Evolutionary conservation across 2,329 filamentous ascomycete genomes (phyloP).

Genomic region (Exutisphaerella laricina): DNA sequence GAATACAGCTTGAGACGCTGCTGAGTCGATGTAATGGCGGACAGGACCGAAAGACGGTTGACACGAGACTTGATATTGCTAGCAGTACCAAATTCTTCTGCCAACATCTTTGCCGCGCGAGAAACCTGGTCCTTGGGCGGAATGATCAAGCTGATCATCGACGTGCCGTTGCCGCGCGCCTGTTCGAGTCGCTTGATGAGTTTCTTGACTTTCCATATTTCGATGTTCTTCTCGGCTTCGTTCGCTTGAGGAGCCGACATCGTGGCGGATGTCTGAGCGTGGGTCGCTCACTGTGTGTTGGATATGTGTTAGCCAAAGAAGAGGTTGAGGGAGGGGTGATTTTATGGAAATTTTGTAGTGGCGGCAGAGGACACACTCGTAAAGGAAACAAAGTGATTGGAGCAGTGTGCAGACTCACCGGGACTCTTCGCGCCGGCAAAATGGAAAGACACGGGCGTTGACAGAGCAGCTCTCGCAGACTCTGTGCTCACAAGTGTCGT

Average conservation of each 20-base stretch:
- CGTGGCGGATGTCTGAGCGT: constrained; percentile 41
- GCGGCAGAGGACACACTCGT: background rate
- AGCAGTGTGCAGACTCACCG: background rate
- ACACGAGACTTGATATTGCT: constrained; percentile 99
- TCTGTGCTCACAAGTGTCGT: background rate
- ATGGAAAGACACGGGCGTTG: background rate
- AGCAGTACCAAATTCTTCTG: constrained; percentile 82
- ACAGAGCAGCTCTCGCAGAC: constrained; percentile 1
- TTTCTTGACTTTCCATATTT: constrained; percentile 99
- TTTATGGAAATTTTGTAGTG: constrained; percentile 9
- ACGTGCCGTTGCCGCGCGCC: constrained; percentile 95
- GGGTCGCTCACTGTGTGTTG: constrained; percentile 14
- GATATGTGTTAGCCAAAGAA: constrained; percentile 7
- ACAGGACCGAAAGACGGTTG: constrained; percentile 95
- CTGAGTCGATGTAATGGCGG: constrained; percentile 97
- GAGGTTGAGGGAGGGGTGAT: constrained; percentile 1
- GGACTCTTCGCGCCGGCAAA: background rate
- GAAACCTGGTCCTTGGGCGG: constrained; percentile 98
- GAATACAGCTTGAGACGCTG: constrained; percentile 99
- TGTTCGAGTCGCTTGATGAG: constrained; percentile 97
- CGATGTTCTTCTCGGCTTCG: constrained; percentile 97
- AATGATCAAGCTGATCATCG: constrained; percentile 99
- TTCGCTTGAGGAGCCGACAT: constrained; percentile 84
- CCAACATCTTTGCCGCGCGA: constrained; percentile 97
- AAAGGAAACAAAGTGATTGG: background rate